Evolutionary conservation across 805 yeast species (phyloP).

Genomic region (Metahyphopichia silvanorum): DNA sequence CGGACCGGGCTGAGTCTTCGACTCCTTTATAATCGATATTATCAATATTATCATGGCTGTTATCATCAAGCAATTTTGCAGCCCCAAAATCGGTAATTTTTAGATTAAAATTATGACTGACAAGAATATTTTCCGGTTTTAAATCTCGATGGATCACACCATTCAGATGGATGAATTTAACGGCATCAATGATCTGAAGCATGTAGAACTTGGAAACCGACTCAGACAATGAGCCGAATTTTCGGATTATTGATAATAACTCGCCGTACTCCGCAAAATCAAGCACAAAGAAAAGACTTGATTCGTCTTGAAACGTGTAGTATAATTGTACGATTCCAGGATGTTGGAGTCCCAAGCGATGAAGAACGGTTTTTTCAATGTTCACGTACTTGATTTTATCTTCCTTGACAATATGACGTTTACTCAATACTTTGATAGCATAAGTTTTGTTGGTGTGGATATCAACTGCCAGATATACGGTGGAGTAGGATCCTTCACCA

Average conservation of each 20-base stretch:
- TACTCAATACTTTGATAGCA: constrained; percentile 89
- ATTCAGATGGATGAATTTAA: constrained; percentile 80
- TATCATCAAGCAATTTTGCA: constrained; percentile 67
- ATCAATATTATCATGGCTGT: constrained; percentile 29
- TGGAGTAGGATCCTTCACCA: constrained; percentile 96
- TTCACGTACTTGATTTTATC: constrained; percentile 93
- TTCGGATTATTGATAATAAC: constrained; percentile 71
- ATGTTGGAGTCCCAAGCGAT: constrained; percentile 78
- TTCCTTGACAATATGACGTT: constrained; percentile 90
- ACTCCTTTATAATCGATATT: constrained; percentile 27
- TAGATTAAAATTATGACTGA: constrained; percentile 80
- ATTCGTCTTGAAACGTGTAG: constrained; percentile 92
- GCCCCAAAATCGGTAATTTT: constrained; percentile 98
- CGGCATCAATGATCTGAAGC: constrained; percentile 85
- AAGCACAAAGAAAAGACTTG: constrained; percentile 82
- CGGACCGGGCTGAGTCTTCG: constrained; percentile 23
- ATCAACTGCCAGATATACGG: constrained; percentile 86
- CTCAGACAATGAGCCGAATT: constrained; percentile 75
- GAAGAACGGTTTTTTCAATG: constrained; percentile 88
- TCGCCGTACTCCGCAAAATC: constrained; percentile 98
- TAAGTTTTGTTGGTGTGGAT: constrained; percentile 68
- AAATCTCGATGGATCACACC: constrained; percentile 93
- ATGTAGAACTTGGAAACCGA: constrained; percentile 74
- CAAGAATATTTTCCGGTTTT: constrained; percentile 88
- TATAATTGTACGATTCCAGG: constrained; percentile 92